Evolutionary conservation across 2,329 filamentous ascomycete species (phyloP), one percentile per base, ranked within the genome.

Genomic region (Alternaria atra): DNA sequence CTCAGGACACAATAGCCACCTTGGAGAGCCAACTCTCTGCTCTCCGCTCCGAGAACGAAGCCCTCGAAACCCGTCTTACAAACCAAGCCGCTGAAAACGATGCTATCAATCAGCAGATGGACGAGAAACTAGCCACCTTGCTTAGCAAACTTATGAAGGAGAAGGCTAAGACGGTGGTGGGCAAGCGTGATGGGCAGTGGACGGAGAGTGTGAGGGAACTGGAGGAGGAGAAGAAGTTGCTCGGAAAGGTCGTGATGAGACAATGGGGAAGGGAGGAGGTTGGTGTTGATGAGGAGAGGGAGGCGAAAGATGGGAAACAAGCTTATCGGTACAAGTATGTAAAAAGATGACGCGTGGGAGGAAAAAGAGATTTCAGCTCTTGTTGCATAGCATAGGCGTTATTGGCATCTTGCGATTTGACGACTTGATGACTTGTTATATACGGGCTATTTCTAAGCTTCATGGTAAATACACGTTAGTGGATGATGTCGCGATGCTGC

Each of bases 181-280:
- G 69, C 2, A 73, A 72, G 52, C 59, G 76, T 10, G 76, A 78
- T 52, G 73, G 69, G 7, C 74, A 78, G 64, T 78, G 76, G 76
- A 68, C 63, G 15, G 72, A 74, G 48, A 72, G 59, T 42, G 62
- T 75, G 15, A 58, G 60, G 27, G 60, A 64, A n/a, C 35, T 69
- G 12, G 60, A 67, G 27, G 59, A 37, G 2, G 76, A 79, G 56
- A 70, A 67, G 53, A 72, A 76, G 47, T 43, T 77, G 20, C 50
- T 77, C 60, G 73, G 74, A 0, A 73, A 70, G 51, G 73, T 76
- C 27, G 37, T 77, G 39, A 66, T 79, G 69, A 63, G 75, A 62
- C 73, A 79, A 55, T 79, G 76, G 76, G 76, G 76, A 9, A 72
- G 67, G 40, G 73, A 77, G 58, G 76, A 79, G 53, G 63, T 72